A percentile compares a stretch with the other conserved stretches of the same genome.
These are phyloP conservation scores for Cyclostephanos tholiformis DNA, from an alignment of 108 stramenopile species.

Conservation along the genomic window DNA sequence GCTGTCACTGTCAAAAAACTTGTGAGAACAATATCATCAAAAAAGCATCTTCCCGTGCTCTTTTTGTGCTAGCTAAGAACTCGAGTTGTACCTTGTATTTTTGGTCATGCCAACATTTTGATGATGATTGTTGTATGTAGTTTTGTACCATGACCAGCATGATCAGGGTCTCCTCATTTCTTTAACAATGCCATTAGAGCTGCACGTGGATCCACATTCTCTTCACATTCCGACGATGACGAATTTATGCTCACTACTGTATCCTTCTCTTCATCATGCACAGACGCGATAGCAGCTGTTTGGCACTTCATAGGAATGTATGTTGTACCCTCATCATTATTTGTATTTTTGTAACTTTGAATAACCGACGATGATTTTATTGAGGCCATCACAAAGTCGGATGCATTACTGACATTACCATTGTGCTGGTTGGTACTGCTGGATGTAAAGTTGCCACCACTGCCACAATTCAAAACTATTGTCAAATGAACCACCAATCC, in stretches of 20 bases:
- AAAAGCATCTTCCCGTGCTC: too few species aligned
- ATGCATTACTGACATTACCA: conserved; percentile 6
- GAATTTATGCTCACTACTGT: background rate
- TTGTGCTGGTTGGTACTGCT: background rate
- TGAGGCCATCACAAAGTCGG: background rate
- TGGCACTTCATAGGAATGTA: too few species aligned
- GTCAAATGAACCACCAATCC: too few species aligned
- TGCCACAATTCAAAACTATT: background rate
- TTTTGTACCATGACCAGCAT: too few species aligned
- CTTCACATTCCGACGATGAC: conserved; percentile 14
- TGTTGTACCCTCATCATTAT: too few species aligned
- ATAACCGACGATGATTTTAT: background rate
- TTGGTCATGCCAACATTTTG: too few species aligned
- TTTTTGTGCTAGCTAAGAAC: too few species aligned
- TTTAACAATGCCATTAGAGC: conserved; percentile 65
- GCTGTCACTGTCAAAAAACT: too few species aligned
- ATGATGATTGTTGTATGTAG: too few species aligned
- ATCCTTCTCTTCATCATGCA: conserved; percentile 8
- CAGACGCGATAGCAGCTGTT: background rate
- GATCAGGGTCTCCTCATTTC: conserved; percentile 42
- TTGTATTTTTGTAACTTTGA: too few species aligned
- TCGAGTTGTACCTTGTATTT: too few species aligned
- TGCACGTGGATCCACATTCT: conserved; percentile 40
- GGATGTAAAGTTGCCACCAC: background rate
- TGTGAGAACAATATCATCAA: too few species aligned